Base-by-base conservation (phyloP, 2,329 filamentous ascomycete genomes). In the Canariomyces notabilis region DNA sequence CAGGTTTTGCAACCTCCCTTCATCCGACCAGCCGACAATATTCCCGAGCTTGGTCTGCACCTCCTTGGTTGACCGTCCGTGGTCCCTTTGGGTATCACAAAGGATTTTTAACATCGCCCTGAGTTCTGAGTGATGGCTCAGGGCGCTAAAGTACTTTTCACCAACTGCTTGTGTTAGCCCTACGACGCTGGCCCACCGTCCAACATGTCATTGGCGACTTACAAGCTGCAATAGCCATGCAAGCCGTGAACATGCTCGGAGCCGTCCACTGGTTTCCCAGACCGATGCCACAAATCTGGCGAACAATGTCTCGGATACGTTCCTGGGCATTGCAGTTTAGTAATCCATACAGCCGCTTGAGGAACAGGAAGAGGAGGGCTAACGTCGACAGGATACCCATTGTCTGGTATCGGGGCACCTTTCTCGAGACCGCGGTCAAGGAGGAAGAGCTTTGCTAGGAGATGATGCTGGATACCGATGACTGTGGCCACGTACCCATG, bases 401-500 rank as follows among this genome's bases (percentile, higher is more conserved):
- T 58, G 51, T 70, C 66, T 3, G 34, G 21, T 11, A 37, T 19
- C 12, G 14, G 14, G 16, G 8, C 33, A 20, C 37, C 37, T n/a
- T 34, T 64, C 6, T 64, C 72, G 0, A 76, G 77, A 55, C 82
- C 73, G 51, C 79, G 78, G 18, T 75, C 74, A 15, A 71, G 65
- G 1, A 83, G 67, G 23, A 83, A 71, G 5, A 82, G 71, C 33
- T 72, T 68, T 0, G 77, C 76, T 2, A 83, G 67, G 46, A 80
- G 73, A 53, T 79, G 73, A 58, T 83, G 79, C 43, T 80, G 79
- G 14, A 79, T 66, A 0, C 79, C 80, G 7, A 79, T 76, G 5
- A 80, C 77, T 76, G 46, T 9, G 9, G 29, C 2, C 12, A 1
- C 26, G 6, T 5, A 11, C 4, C 20, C 21, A 49, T 16, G 47